phyloP scores from a whole-genome alignment of 495 filamentous ascomycete species.

The Neurospora pannonica region DNA sequence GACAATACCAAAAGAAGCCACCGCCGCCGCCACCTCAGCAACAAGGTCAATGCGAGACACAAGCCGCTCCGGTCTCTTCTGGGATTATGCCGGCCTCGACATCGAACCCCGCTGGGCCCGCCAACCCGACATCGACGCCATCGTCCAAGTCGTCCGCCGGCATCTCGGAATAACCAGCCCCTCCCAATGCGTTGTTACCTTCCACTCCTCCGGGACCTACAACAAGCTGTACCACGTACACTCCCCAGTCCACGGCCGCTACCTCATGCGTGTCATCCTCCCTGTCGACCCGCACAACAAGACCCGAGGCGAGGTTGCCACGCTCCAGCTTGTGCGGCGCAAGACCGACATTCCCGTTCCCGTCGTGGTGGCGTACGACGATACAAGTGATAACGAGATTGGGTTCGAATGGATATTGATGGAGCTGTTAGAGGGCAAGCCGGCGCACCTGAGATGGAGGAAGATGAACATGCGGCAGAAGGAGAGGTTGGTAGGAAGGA shows the following conservation, averaged over 20 bases:
- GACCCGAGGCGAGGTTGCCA: constrained; percentile 47
- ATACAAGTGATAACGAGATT: constrained; percentile 34
- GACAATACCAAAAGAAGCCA: not conserved
- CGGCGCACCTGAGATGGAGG: constrained; percentile 33
- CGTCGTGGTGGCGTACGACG: constrained; percentile 37
- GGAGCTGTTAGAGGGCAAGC: constrained; percentile 35
- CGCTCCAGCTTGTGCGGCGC: constrained; percentile 35
- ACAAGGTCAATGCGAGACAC: constrained; percentile 9
- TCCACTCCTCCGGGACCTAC: constrained; percentile 20
- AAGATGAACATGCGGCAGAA: constrained; percentile 28
- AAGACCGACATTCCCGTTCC: constrained; percentile 45
- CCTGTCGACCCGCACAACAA: constrained; percentile 45
- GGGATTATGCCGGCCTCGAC: constrained; percentile 18
- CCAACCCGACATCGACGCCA: constrained; percentile 19
- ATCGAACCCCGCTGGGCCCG: constrained; percentile 19
- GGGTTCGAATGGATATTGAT: constrained; percentile 55
- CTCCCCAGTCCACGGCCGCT: constrained; percentile 9
- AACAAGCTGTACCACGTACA: constrained; percentile 30
- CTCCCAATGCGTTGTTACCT: constrained; percentile 9
- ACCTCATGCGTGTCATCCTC: constrained; percentile 43
- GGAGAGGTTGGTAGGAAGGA: constrained; percentile 22
- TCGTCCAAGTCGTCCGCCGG: constrained; percentile 17
- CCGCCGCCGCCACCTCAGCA: not conserved
- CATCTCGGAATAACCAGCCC: constrained; percentile 10
- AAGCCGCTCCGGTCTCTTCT: constrained; percentile 17